A percentile compares a stretch with the other conserved stretches of the same genome.
Evolutionary conservation across 345 rosid species (phyloP).

Genomic region (Erodium maritimum): DNA sequence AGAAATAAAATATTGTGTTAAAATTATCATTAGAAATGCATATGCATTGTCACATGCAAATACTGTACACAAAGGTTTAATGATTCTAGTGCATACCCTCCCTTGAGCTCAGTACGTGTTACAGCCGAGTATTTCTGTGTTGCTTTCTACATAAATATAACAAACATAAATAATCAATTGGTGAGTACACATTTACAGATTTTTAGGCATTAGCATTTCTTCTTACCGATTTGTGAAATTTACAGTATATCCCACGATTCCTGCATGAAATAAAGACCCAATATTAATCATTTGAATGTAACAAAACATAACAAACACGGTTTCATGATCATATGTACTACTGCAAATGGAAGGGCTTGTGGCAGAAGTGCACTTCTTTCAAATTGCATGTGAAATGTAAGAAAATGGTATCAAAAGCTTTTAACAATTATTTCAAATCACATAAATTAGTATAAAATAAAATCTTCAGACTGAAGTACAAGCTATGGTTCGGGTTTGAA

Average conservation of each 20-base stretch:
- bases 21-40: neutral
- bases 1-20: neutral
- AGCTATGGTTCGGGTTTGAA: too few species aligned
- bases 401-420: too few species aligned
- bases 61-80: constrained; percentile 1
- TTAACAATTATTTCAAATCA: too few species aligned
- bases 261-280: constrained; percentile 30
- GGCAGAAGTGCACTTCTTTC: too few species aligned
- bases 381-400: too few species aligned
- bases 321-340: neutral
- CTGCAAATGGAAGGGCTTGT: too few species aligned
- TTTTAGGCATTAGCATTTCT: constrained; percentile 4
- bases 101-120: constrained; percentile 59
- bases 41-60: neutral
- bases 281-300: constrained; percentile 4
- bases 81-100: constrained; percentile 54
- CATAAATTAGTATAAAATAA: too few species aligned
- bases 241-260: constrained; percentile 60
- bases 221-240: constrained; percentile 54
- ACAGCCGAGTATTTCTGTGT: constrained; percentile 44
- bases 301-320: neutral
- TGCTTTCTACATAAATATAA: constrained; percentile 38
- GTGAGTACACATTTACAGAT: constrained; percentile 7
- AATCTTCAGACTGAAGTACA: too few species aligned
- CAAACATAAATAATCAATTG: neutral